These are phyloP conservation scores for Amoeboaphelidium occidentale DNA, from an alignment of 371 early-diverging fungal species.

Conservation along the genomic window DNA sequence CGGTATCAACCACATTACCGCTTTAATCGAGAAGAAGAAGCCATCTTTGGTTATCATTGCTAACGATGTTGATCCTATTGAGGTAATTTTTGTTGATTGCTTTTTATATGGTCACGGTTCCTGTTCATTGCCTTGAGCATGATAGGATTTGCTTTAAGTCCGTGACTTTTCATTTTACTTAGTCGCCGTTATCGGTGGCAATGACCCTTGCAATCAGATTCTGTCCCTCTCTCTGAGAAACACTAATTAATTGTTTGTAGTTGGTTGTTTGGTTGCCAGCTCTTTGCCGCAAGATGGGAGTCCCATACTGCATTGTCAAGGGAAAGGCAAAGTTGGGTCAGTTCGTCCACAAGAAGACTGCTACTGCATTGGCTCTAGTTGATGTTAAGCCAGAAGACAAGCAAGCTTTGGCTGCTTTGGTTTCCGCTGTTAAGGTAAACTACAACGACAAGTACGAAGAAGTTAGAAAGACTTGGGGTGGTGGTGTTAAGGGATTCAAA, in stretches of 20 bases:
- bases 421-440: constrained; percentile 79
- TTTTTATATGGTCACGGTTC: too few species aligned
- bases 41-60: constrained; percentile 97
- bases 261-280: constrained; percentile 98
- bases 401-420: constrained; percentile 57
- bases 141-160: too few species aligned
- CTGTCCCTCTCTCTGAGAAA: too few species aligned
- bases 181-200: too few species aligned
- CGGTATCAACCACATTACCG: constrained; percentile 98
- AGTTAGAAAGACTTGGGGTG: constrained; percentile 80
- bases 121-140: too few species aligned
- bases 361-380: constrained; percentile 84
- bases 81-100: too few species aligned
- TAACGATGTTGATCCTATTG: constrained; percentile 98
- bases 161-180: too few species aligned
- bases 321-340: constrained; percentile 92
- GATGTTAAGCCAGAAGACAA: constrained; percentile 92
- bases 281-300: constrained; percentile 99
- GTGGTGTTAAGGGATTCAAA: constrained; percentile 87
- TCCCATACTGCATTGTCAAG: constrained; percentile 98
- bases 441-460: constrained; percentile 74
- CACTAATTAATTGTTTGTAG: too few species aligned
- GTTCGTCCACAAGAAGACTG: constrained; percentile 97
- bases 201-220: too few species aligned
- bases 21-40: constrained; percentile 94